Evolutionary conservation across 768 basidiomycete species (phyloP).

Genomic region (Tulasnella sp.): DNA sequence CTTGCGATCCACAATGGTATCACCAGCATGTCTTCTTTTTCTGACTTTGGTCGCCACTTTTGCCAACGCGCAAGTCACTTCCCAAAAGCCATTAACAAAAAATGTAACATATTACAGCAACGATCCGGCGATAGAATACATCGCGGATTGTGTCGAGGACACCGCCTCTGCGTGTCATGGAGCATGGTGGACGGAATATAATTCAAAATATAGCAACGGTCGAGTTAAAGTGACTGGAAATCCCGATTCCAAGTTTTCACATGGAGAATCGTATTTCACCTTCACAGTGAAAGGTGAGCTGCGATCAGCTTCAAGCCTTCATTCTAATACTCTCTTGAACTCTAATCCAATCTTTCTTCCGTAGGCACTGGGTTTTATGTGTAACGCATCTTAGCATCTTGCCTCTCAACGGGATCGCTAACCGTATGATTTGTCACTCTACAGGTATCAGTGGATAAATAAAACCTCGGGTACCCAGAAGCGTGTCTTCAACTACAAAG

Average conservation of each 20-base stretch:
- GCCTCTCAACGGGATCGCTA: neutral
- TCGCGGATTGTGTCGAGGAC: no score
- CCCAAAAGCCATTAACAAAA: no score
- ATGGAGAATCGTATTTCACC: neutral
- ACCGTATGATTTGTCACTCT: neutral
- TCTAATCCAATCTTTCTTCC: neutral
- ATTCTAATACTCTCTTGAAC: neutral
- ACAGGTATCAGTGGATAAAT: slow-evolving; percentile 11
- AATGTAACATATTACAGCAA: no score
- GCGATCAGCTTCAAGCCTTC: neutral
- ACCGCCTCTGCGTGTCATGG: no score
- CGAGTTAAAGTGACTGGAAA: neutral
- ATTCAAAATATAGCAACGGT: neutral
- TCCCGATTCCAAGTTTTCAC: neutral
- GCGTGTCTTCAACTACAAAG: neutral
- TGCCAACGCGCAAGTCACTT: no score
- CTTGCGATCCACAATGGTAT: no score
- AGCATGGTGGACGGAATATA: neutral
- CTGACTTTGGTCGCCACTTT: no score
- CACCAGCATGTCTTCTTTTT: no score
- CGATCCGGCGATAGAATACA: no score
- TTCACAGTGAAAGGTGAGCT: neutral
- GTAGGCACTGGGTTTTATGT: neutral
- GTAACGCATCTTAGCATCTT: neutral
- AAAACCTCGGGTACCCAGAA: neutral